These are phyloP conservation scores for Metrosideros polymorpha DNA, from an alignment of 441 rosid species.

Conservation along the genomic window DNA sequence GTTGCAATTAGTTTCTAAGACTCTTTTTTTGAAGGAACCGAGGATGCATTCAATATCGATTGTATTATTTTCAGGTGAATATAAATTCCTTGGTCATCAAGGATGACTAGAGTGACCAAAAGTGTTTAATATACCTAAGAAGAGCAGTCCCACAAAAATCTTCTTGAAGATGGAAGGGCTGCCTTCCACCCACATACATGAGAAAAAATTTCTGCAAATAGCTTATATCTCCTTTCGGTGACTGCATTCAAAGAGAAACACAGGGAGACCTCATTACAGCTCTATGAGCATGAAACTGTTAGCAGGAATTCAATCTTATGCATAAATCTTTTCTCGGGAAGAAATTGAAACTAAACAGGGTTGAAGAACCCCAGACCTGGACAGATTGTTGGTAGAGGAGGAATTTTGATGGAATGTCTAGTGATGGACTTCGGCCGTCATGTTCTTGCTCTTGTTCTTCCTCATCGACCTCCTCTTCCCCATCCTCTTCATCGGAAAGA, in stretches of 20 bases:
- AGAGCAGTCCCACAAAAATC: constrained; percentile 96
- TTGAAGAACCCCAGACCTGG: constrained; percentile 30
- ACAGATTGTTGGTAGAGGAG: constrained; percentile 73
- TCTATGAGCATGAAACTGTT: background rate
- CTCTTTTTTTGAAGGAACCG: background rate
- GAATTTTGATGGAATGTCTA: constrained; percentile 61
- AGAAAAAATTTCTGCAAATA: constrained; percentile 83
- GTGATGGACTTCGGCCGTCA: constrained; percentile 12
- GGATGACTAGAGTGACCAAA: background rate
- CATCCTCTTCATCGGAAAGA: constrained; percentile 16
- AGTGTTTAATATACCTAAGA: constrained; percentile 35
- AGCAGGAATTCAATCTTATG: background rate
- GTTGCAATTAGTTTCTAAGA: background rate
- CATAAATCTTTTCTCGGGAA: background rate
- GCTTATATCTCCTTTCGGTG: constrained; percentile 92
- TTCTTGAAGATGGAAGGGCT: constrained; percentile 80
- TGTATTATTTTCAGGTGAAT: background rate
- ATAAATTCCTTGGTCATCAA: background rate
- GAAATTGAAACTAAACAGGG: background rate
- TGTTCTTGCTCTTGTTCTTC: constrained; percentile 11
- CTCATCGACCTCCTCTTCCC: constrained; percentile 17
- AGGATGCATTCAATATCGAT: background rate
- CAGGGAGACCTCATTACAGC: background rate
- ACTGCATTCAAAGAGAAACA: constrained; percentile 33
- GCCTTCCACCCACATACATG: constrained; percentile 72